A percentile compares a stretch with the other conserved stretches of the same genome.
Evolutionary conservation across 768 basidiomycete genomes (phyloP).

Genomic region (Piloderma croceum): DNA sequence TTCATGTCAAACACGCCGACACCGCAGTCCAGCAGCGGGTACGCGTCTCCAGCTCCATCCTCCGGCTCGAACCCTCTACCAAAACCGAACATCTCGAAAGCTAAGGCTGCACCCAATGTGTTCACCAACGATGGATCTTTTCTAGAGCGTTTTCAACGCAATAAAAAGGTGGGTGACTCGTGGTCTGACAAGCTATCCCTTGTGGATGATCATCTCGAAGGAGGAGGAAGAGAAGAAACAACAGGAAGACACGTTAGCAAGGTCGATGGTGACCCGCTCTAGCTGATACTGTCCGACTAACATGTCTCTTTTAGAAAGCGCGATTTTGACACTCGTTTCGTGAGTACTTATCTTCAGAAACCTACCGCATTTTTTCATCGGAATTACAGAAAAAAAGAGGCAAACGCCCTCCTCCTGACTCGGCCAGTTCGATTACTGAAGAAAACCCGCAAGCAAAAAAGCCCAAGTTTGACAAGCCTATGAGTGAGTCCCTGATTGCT

Average conservation of each 20-base stretch:
- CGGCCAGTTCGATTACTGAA: conserved; percentile 27
- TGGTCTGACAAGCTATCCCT: neutral
- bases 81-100: conserved; percentile 16
- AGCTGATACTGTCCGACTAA: neutral
- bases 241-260: conserved; percentile 44
- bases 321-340: conserved; percentile 57
- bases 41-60: conserved; percentile 20
- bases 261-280: conserved; percentile 29
- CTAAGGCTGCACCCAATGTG: conserved; percentile 48
- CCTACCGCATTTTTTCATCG: neutral
- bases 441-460: conserved; percentile 38
- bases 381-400: conserved; percentile 47
- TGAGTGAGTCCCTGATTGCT: conserved; percentile 25
- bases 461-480: conserved; percentile 25
- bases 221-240: conserved; percentile 57
- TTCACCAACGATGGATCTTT: conserved; percentile 71
- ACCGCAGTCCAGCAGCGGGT: conserved; percentile 17
- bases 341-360: conserved; percentile 26
- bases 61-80: neutral
- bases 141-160: conserved; percentile 55
- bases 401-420: conserved; percentile 47
- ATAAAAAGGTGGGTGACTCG: conserved; percentile 40
- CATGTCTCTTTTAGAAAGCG: conserved; percentile 40
- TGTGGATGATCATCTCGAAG: conserved; percentile 23
- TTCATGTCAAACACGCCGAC: conserved; percentile 16